Conservation (phyloP, 2,329 filamentous ascomycete genomes). For the Aspergillus melleus region DNA sequence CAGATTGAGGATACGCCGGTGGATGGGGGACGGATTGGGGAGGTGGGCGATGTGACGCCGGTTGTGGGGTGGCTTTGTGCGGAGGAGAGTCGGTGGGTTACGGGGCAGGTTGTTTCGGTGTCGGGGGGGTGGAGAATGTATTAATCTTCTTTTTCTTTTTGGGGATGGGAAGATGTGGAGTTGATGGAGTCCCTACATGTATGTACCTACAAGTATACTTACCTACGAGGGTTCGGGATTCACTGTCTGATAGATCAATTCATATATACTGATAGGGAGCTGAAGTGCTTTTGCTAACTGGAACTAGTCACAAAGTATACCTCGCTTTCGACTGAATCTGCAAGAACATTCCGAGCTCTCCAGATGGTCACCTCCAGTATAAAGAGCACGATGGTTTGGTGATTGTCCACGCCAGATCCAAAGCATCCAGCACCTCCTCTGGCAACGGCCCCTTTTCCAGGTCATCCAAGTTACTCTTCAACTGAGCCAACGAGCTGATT, state of each 20-base stretch:
- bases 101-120: not conserved
- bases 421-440: not conserved
- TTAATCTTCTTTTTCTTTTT: not conserved
- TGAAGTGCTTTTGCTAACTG: not conserved
- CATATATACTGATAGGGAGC: not conserved
- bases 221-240: too few species aligned
- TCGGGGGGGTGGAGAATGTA: constrained; percentile 4
- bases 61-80: constrained; percentile 5
- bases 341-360: too few species aligned
- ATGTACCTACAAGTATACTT: too few species aligned
- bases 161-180: too few species aligned
- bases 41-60: not conserved
- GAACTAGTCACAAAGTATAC: too few species aligned
- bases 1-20: constrained; percentile 2
- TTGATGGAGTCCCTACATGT: too few species aligned
- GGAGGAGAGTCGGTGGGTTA: constrained; percentile 5
- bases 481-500: constrained; percentile 5
- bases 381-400: too few species aligned
- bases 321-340: too few species aligned
- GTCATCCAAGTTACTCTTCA: not conserved
- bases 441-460: not conserved
- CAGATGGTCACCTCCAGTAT: too few species aligned
- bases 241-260: too few species aligned
- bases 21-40: not conserved
- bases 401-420: constrained; percentile 1